Evolutionary conservation across 192 early-diverging fungal species (phyloP), one percentile per base, ranked within the genome.

Genomic region (Podila verticillata): DNA sequence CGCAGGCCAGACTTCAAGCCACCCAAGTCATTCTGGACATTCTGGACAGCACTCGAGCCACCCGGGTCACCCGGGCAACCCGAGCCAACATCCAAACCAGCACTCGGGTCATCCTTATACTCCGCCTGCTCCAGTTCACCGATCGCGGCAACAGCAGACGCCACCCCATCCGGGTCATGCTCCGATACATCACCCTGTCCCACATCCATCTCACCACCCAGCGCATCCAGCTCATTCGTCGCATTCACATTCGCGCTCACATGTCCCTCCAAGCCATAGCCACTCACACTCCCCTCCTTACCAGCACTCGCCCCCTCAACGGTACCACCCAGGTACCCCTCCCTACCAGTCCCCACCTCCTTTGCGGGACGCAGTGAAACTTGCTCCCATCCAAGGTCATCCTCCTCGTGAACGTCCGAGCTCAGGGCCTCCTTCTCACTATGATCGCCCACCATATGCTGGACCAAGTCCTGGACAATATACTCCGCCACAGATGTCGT

Each of bases 111-210:
- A n/a, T n/a, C n/a, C n/a, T n/a, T n/a, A n/a, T n/a, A n/a, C 63
- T 31, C 63, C 19, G 8, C 19, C 63, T 17, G n/a, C 44, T 29
- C 24, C 31, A n/a, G n/a, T n/a, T 2, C 47, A 24, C 13, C 20
- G 12, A 39, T 24, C 69, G 4, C 34, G 22, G 4, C 62, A 64
- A 19, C 63, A 73, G 44, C 26, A 61, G 39, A 47, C 32, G 20
- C n/a, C 36, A 3, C 32, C 32, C 20, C 36, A 22, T 44, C 4
- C 61, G 22, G 35, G 28, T 6, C 61, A 35, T 44, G 61, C 61
- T n/a, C 36, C 61, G 8, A 10, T 54, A 22, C 51, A 54, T 10
- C 51, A 54, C 51, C 20, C 20, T 6, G 39, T 44, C 39, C 13
- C 51, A 54, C n/a, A 54, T 54, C n/a, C 51, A 26, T 17, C 39